phyloP scores from a whole-genome alignment of 345 rosid genomes.

The Eutrema japonicum region DNA sequence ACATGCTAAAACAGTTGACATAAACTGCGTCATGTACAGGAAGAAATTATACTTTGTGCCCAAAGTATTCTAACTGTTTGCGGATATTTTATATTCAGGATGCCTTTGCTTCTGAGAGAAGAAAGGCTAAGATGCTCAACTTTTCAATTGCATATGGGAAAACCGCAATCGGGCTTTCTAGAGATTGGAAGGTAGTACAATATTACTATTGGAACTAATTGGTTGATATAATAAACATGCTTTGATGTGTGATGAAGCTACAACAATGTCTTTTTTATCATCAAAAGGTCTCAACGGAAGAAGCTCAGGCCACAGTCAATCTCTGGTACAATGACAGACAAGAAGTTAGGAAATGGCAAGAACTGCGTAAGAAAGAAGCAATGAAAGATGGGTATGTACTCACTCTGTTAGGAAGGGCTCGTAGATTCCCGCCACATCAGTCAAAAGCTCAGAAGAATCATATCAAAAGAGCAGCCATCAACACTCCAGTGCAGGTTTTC shows the following conservation, averaged over 20 bases:
- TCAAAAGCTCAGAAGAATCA: slow-evolving; percentile 57
- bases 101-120: slow-evolving; percentile 80
- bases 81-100: slow-evolving; percentile 51
- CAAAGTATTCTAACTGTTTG: slow-evolving; percentile 10
- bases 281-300: slow-evolving; percentile 70
- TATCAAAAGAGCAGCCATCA: slow-evolving; percentile 89
- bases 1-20: not conserved
- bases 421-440: slow-evolving; percentile 57
- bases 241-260: slow-evolving; percentile 22
- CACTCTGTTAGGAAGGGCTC: slow-evolving; percentile 84
- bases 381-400: slow-evolving; percentile 51
- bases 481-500: slow-evolving; percentile 92
- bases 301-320: slow-evolving; percentile 80
- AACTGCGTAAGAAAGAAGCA: slow-evolving; percentile 72
- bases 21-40: not conserved
- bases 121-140: slow-evolving; percentile 97
- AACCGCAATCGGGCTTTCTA: slow-evolving; percentile 84
- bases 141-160: slow-evolving; percentile 98
- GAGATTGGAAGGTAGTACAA: slow-evolving; percentile 88
- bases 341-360: slow-evolving; percentile 90
- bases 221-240: slow-evolving; percentile 8
- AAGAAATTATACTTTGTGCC: not conserved
- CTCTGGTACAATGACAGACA: slow-evolving; percentile 93
- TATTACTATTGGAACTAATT: not conserved
- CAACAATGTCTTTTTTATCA: slow-evolving; percentile 9